Evolutionary conservation across 768 basidiomycete species (phyloP).

Genomic region (Pleurotus giganteus): DNA sequence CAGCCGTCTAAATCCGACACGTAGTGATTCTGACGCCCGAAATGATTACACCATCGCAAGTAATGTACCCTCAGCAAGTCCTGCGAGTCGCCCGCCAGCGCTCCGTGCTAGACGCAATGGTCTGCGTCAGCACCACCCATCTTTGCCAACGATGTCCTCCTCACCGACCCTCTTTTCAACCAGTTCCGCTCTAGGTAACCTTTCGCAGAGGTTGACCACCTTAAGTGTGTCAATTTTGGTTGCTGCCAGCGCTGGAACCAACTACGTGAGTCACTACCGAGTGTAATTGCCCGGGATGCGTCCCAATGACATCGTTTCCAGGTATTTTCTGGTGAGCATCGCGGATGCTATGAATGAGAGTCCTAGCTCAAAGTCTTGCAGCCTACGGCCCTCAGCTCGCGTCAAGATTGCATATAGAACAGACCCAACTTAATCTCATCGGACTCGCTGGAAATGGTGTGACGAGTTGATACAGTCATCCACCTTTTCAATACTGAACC

Average conservation of each 20-base stretch:
- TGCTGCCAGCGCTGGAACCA: conserved; percentile 50
- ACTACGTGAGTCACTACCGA: conserved; percentile 1
- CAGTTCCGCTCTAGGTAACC: not conserved
- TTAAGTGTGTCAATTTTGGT: conserved; percentile 62
- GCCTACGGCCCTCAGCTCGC: conserved; percentile 90
- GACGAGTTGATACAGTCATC: conserved; percentile 16
- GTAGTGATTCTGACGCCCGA: not conserved
- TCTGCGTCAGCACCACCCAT: not conserved
- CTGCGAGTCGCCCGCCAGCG: not conserved
- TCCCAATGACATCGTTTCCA: not conserved
- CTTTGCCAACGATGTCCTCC: not conserved
- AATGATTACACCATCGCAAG: not conserved
- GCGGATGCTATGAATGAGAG: not conserved
- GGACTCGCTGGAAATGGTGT: conserved; percentile 77
- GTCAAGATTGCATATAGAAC: conserved; percentile 64
- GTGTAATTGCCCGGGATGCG: not conserved
- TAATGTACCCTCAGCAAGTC: not conserved
- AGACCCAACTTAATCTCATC: conserved; percentile 81
- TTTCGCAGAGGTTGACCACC: conserved; percentile 22
- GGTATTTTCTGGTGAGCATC: conserved; percentile 3
- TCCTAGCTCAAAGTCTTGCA: conserved; percentile 18
- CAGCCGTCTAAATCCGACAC: too few species aligned
- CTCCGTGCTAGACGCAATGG: not conserved
- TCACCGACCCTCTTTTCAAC: not conserved
- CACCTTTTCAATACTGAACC: not conserved